These are phyloP conservation scores for Aquanectria penicillioides DNA, from an alignment of 2,329 filamentous ascomycete species.

Conservation along the genomic window DNA sequence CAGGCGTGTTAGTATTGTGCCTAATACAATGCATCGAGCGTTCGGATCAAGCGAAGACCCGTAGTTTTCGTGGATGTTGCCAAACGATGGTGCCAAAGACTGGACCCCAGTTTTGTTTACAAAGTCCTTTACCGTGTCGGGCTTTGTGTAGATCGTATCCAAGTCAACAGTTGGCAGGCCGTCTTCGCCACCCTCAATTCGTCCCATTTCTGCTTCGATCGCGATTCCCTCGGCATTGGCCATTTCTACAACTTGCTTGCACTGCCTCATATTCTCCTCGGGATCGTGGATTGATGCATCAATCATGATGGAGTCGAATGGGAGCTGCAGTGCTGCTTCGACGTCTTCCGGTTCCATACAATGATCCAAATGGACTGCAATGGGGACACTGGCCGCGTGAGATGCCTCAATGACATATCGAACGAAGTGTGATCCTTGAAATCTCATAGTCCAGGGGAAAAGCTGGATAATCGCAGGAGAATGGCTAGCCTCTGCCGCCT, in stretches of 20 bases:
- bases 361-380: conserved; percentile 68
- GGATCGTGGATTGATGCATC: conserved; percentile 74
- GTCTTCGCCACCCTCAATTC: conserved; percentile 22
- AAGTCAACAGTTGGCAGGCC: conserved; percentile 20
- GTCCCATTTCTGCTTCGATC: conserved; percentile 72
- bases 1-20: too few species aligned
- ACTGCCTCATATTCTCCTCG: conserved; percentile 68
- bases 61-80: conserved; percentile 21
- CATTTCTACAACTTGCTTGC: conserved; percentile 65
- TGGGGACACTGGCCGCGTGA: conserved; percentile 59
- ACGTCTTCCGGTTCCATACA: conserved; percentile 52
- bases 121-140: conserved; percentile 12
- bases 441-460: conserved; percentile 72
- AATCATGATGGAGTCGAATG: conserved; percentile 73
- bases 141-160: conserved; percentile 18
- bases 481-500: conserved; percentile 67
- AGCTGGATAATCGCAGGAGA: conserved; percentile 72
- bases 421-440: conserved; percentile 61
- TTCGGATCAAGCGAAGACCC: too few species aligned
- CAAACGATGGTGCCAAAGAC: conserved; percentile 21
- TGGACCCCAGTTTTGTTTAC: conserved; percentile 16
- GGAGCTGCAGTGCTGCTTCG: conserved; percentile 45
- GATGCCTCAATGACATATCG: conserved; percentile 59
- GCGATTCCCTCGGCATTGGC: conserved; percentile 69
- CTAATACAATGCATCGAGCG: too few species aligned